Base-by-base conservation (phyloP, 225 moss, liverwort and hornwort species). In the Physcomitrium patens region DNA sequence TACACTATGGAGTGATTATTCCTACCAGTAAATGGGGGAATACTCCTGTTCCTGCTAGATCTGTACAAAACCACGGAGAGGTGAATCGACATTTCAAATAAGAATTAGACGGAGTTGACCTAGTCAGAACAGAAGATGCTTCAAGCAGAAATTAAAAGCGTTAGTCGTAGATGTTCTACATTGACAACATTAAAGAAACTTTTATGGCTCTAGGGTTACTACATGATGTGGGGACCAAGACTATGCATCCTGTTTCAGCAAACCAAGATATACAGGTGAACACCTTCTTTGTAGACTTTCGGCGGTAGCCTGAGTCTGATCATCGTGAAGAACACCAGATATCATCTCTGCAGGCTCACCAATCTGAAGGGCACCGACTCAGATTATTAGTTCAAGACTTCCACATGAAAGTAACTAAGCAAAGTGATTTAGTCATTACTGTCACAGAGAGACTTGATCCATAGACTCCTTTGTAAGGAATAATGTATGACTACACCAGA, bases 11-110 rank as follows among this genome's bases (percentile, higher is more conserved):
- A 65, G 55, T 57, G 20, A 31, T 58, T 41, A 62, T 49, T 67
- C 80, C 55, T 82, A 88, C 87, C 84, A 57, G 82, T 75, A 67
- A 68, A 22, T 19, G 77, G 60, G 56, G 71, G 28, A 12, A 78
- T 65, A 62, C 69, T 80, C 65, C 71, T 65, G 20, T 78, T 82
- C 71, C 85, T 88, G 75, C 62, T 78, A 72, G 85, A 88, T 69
- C 82, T 85, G 78, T 15, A 60, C 82, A 84, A 77, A 83, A 69
- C 37, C 75, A 86, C 37, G 10, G 76, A 28, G 15, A 58, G 17
- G 26, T 27, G 61, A 18, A 75, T 53, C 64, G 61, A 71, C 61
- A 67, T 31, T 48, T 48, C 44, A 16, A 11, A 56, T 13, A 58
- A 18, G 15, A 63, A 9, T 47, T 49, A 37, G 19, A 48, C 22